Evolutionary conservation across 1,284 basidiomycete species (phyloP).

Genomic region (Rugosomyces carneus): DNA sequence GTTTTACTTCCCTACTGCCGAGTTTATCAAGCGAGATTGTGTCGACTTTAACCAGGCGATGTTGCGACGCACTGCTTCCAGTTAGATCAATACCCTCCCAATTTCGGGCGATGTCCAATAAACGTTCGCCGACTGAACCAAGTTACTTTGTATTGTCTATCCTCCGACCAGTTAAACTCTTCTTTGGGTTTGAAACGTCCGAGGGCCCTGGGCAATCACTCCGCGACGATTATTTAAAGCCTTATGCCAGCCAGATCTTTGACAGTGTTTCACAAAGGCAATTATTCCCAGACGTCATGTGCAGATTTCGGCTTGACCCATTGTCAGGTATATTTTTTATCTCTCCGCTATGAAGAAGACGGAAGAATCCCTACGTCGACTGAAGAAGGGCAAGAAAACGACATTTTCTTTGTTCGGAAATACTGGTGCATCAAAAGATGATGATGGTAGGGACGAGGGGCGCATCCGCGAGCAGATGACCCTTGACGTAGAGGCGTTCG

Average conservation of each 20-base stretch:
- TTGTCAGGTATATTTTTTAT: slow-evolving; percentile 56
- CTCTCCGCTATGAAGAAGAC: slow-evolving; percentile 84
- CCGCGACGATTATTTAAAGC: slow-evolving; percentile 44
- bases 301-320: slow-evolving; percentile 1
- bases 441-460: slow-evolving; percentile 72
- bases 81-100: slow-evolving; percentile 87
- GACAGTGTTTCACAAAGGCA: slow-evolving; percentile 70
- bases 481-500: slow-evolving; percentile 79
- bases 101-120: slow-evolving; percentile 77
- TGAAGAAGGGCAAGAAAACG: slow-evolving; percentile 81
- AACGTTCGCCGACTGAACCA: slow-evolving; percentile 63
- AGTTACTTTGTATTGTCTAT: slow-evolving; percentile 83
- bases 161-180: slow-evolving; percentile 75
- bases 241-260: slow-evolving; percentile 64
- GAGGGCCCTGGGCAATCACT: slow-evolving; percentile 54
- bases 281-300: slow-evolving; percentile 10
- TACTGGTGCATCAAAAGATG: slow-evolving; percentile 41
- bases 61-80: slow-evolving; percentile 79
- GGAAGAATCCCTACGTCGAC: slow-evolving; percentile 77
- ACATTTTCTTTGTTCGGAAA: slow-evolving; percentile 75
- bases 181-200: slow-evolving; percentile 59
- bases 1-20: slow-evolving; percentile 42
- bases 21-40: slow-evolving; percentile 62
- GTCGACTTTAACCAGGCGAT: slow-evolving; percentile 70
- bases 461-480: slow-evolving; percentile 83